Evolutionary conservation across 108 stramenopile genomes (phyloP).

Genomic region (Tribonema minus): DNA sequence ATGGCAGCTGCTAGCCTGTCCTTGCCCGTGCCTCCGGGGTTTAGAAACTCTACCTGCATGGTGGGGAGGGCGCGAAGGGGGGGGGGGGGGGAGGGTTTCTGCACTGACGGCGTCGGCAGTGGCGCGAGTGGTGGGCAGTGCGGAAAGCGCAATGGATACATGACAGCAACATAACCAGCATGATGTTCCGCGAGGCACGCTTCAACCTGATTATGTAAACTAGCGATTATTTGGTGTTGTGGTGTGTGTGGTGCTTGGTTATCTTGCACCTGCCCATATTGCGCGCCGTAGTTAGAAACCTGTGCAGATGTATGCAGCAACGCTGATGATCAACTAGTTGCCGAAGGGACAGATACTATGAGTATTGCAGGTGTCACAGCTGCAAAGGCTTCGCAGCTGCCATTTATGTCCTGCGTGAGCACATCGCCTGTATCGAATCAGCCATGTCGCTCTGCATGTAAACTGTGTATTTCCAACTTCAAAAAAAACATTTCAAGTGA

Average conservation of each 20-base stretch:
- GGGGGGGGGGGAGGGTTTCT: too few relatives aligned
- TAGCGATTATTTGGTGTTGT: too few relatives aligned
- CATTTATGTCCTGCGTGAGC: too few relatives aligned
- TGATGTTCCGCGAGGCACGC: neutral
- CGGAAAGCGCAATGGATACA: neutral
- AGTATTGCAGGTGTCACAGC: too few relatives aligned
- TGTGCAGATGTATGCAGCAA: too few relatives aligned
- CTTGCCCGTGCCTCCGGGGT: constrained; percentile 79
- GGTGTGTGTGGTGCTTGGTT: too few relatives aligned
- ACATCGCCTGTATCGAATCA: too few relatives aligned
- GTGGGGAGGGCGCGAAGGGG: neutral
- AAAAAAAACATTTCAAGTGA: neutral
- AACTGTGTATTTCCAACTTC: neutral
- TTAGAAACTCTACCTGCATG: constrained; percentile 67
- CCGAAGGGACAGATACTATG: too few relatives aligned
- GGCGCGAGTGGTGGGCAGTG: neutral
- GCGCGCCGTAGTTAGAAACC: too few relatives aligned
- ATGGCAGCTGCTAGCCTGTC: constrained; percentile 83
- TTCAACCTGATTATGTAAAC: neutral
- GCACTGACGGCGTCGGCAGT: neutral
- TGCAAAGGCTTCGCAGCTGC: too few relatives aligned
- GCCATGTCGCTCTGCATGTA: neutral
- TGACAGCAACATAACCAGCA: neutral
- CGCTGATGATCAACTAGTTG: too few relatives aligned
- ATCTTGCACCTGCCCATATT: too few relatives aligned